Evolutionary conservation across 768 basidiomycete genomes (phyloP).

Genomic region (Paxillus involutus): DNA sequence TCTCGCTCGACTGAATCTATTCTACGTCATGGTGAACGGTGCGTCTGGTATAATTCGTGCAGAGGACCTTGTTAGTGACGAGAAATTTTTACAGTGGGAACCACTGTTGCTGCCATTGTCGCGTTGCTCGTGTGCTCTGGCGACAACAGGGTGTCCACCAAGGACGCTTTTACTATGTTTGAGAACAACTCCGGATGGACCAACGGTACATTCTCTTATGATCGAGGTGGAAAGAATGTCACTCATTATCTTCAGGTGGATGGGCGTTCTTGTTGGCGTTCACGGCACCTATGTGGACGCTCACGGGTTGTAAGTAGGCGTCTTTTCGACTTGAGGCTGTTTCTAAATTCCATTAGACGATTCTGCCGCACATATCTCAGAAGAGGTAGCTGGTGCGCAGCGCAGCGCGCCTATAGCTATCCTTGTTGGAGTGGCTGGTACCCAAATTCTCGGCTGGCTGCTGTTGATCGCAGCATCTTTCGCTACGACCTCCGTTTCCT

Average conservation of each 20-base stretch:
- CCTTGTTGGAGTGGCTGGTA: constrained; percentile 58
- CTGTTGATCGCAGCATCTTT: constrained; percentile 64
- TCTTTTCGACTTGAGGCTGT: neutral
- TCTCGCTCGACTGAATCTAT: constrained; percentile 66
- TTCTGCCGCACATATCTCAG: constrained; percentile 74
- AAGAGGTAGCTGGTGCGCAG: constrained; percentile 67
- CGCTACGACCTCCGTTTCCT: constrained; percentile 54
- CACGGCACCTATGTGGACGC: constrained; percentile 77
- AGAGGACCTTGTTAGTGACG: neutral
- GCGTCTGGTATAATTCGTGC: constrained; percentile 19
- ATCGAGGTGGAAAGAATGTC: neutral
- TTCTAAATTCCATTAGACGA: constrained; percentile 47
- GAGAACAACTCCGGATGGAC: constrained; percentile 74
- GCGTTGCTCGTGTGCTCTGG: constrained; percentile 57
- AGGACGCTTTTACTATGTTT: constrained; percentile 65
- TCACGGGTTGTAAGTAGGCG: constrained; percentile 63
- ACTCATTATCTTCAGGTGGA: constrained; percentile 44
- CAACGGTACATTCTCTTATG: constrained; percentile 42
- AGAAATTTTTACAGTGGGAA: constrained; percentile 46
- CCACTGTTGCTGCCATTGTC: constrained; percentile 62
- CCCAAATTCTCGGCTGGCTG: constrained; percentile 66
- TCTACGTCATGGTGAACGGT: constrained; percentile 69
- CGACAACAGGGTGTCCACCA: constrained; percentile 59
- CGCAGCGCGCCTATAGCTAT: constrained; percentile 70
- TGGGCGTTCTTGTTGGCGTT: constrained; percentile 77